phyloP scores from a whole-genome alignment of 139 green algal genomes.

The Nannochloris sp. region DNA sequence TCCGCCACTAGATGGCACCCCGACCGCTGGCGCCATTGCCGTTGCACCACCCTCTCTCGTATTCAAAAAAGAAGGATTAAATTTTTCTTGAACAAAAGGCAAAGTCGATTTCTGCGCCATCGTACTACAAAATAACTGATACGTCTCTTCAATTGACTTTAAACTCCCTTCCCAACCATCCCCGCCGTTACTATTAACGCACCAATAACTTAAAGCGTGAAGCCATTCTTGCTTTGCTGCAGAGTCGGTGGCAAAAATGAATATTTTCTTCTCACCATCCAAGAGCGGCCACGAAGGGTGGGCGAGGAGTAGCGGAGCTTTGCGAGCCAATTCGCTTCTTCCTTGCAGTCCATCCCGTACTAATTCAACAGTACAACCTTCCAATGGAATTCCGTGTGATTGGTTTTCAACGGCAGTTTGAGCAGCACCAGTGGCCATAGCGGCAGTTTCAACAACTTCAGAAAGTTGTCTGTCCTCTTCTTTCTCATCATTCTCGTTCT shows the following conservation, averaged over 20 bases:
- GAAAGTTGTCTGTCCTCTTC: too few relatives aligned
- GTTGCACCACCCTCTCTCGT: too few relatives aligned
- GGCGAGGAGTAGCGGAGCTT: constrained; percentile 40
- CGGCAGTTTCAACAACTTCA: too few relatives aligned
- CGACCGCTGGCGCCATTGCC: too few relatives aligned
- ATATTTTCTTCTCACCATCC: constrained; percentile 26
- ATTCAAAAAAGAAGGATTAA: too few relatives aligned
- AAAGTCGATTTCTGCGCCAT: constrained; percentile 3
- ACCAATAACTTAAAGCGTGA: constrained; percentile 25
- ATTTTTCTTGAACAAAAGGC: constrained; percentile 1
- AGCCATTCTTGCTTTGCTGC: constrained; percentile 29
- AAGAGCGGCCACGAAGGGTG: constrained; percentile 36
- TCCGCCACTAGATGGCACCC: too few relatives aligned
- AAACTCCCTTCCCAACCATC: constrained; percentile 3
- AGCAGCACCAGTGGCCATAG: too few relatives aligned
- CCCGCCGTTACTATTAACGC: constrained; percentile 1
- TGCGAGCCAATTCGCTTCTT: constrained; percentile 11
- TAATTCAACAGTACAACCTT: constrained; percentile 29
- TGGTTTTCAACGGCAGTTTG: too few relatives aligned
- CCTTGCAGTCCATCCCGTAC: constrained; percentile 23
- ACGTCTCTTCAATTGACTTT: constrained; percentile 10
- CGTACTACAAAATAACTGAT: constrained; percentile 9
- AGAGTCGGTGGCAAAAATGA: constrained; percentile 33
- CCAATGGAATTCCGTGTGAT: constrained; percentile 22
- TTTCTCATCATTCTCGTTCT: not conserved